Evolutionary conservation across 2,329 filamentous ascomycete genomes (phyloP).

Genomic region (Hymenoscyphus scutula): DNA sequence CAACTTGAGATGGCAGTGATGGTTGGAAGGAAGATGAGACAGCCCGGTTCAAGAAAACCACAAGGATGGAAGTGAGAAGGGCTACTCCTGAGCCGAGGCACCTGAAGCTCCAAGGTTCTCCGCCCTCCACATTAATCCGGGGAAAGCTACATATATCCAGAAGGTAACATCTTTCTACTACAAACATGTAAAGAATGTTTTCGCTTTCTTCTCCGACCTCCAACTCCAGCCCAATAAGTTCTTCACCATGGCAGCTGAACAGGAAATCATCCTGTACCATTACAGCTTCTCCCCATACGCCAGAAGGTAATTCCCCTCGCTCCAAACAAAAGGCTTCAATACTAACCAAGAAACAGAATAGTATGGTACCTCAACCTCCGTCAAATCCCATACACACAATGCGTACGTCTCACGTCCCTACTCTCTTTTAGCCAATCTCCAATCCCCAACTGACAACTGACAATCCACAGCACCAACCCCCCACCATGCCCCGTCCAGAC

Average conservation of each 20-base stretch:
- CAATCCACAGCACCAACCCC: constrained; percentile 61
- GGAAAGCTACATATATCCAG: too few relatives aligned
- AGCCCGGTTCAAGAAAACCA: too few relatives aligned
- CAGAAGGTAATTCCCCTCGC: constrained; percentile 39
- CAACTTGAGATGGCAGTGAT: not conserved
- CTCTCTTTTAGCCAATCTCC: too few relatives aligned
- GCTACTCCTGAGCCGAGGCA: not conserved
- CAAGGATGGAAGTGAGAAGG: too few relatives aligned
- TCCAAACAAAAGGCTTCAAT: not conserved
- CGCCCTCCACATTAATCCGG: not conserved
- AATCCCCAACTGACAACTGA: constrained; percentile 11
- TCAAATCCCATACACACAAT: constrained; percentile 64
- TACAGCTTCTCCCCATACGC: constrained; percentile 66
- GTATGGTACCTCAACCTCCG: constrained; percentile 67
- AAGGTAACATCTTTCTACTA: not conserved
- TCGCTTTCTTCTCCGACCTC: not conserved
- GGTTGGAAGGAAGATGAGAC: too few relatives aligned
- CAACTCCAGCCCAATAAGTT: not conserved
- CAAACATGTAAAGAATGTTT: not conserved
- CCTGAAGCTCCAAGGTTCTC: not conserved
- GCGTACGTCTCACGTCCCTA: constrained; percentile 46
- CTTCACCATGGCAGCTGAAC: constrained; percentile 15
- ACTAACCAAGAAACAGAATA: constrained; percentile 37
- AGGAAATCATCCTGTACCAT: constrained; percentile 56
- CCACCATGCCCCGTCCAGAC: constrained; percentile 64